Evolutionary conservation across 2,329 filamentous ascomycete species (phyloP), one percentile per base, ranked within the genome.

Genomic region (Fonsecaea erecta): DNA sequence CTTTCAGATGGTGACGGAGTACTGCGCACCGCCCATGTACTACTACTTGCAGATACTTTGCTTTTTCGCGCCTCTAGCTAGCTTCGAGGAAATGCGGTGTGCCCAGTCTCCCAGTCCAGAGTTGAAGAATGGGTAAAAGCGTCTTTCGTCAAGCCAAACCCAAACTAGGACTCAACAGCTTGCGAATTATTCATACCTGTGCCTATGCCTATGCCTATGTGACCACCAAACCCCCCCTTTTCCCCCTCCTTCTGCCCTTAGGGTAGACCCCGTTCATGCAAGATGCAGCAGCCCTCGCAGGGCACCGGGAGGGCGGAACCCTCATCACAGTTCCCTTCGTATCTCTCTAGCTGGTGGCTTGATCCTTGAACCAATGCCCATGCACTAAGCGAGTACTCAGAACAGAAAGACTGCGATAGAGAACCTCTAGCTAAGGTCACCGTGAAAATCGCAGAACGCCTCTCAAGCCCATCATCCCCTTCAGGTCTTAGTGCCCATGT

Each of bases 281-380:
- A 53, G 51, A 34, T 53, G 51, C 12, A 53, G 21, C 43, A 48
- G 24, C 18, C 14, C 43, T 48, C n/a, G 43, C 43, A 21, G 43
- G 43, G 21, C 51, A 30, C 26, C 51, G 51, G 51, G 11, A 53
- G 26, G 14, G 51, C 24, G 51, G 48, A 40, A 40, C 37, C n/a
- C 37, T 40, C 37, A 40, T n/a, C 37, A 57, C n/a, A 34, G 37
- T n/a, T 40, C n/a, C n/a, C 37, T 14, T 52, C 32, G 16, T 16
- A 28, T n/a, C n/a, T 51, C 30, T 37, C 32, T 16, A 52, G 46
- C 26, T 21, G 51, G 51, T 61, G 58, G 51, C 58, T 54, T 61
- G 24, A 24, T 30, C 16, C 3, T 18, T 11, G 26, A 34, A 34
- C 57, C 57, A 60, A 60, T 60, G 30, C 18, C 18, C 46, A 28